Base-by-base conservation (phyloP, 768 basidiomycete genomes). In the Leucogyrophana mollusca region DNA sequence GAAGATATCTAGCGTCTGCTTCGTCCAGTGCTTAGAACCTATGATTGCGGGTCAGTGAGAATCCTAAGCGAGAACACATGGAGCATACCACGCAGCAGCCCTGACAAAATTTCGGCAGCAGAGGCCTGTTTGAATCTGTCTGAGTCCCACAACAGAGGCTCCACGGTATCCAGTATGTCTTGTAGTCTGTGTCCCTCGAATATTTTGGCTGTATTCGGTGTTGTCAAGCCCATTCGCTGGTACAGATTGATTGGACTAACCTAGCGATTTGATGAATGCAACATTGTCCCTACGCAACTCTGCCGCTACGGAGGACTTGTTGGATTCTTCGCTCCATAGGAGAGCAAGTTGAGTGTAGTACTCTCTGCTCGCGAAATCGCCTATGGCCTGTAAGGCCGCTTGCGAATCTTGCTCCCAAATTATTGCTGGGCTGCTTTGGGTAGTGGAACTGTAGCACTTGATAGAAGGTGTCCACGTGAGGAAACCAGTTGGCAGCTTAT, bases 111-210 rank as follows among this genome's bases (percentile, higher is more conserved):
- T 65, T 86, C 86, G 42, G 82, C 83, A 20, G 84, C 83, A 22
- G 89, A 89, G 20, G 91, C 78, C 60, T 92, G 92, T 66, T 91
- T 90, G 71, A 85, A 92, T 49, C 89, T 87, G 56, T 92, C 87
- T 14, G 74, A 45, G 40, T 86, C 87, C 25, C 65, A 69, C 33
- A 90, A 67, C 22, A 90, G 58, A 10, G 78, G 69, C 33, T 93
- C 88, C 27, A 86, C 71, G 14, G 72, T 68, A 11, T 66, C 60
- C 24, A 88, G 67, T 17, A 85, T 65, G 20, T 66, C 67, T 32
- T 83, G 76, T 24, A 92, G 56, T 10, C 69, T 61, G 23, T 70
- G 68, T 46, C 70, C 70, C 45, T 78, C 80, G 47, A 82, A 82
- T 59, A 83, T 77, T 62, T 90, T 90, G 40, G 77, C 90, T 91